phyloP scores from a whole-genome alignment of 495 filamentous ascomycete species.

The Bombardia bombarda region DNA sequence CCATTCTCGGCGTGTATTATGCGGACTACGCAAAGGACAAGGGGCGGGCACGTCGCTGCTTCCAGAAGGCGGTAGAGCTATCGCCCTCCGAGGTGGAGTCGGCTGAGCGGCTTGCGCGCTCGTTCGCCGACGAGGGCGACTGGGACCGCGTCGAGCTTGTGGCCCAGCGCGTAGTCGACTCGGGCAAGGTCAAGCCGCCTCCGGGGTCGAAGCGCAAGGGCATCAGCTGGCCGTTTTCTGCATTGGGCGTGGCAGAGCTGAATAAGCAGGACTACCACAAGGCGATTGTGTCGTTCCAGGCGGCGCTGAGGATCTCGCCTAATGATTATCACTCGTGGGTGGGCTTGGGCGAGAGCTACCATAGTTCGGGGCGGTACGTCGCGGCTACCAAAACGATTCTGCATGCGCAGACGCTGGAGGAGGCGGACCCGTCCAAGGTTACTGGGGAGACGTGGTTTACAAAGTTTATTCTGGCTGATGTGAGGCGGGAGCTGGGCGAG shows the following conservation, averaged over 20 bases:
- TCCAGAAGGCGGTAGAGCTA: constrained; percentile 93
- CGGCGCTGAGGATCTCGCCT: constrained; percentile 75
- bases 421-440: constrained; percentile 32
- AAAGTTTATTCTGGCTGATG: constrained; percentile 93
- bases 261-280: constrained; percentile 87
- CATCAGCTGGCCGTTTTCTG: constrained; percentile 94
- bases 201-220: constrained; percentile 87
- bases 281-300: constrained; percentile 84
- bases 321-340: constrained; percentile 92
- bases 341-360: constrained; percentile 90
- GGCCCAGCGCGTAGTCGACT: constrained; percentile 84
- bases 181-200: constrained; percentile 77
- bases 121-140: constrained; percentile 81
- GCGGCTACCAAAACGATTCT: constrained; percentile 87
- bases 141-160: constrained; percentile 96
- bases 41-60: constrained; percentile 76
- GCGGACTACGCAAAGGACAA: constrained; percentile 84
- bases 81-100: constrained; percentile 81
- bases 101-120: constrained; percentile 75
- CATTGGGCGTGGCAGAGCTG: constrained; percentile 89
- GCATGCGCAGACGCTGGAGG: constrained; percentile 65
- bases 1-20: constrained; percentile 90
- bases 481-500: constrained; percentile 82
- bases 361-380: constrained; percentile 85
- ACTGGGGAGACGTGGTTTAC: constrained; percentile 78